These are phyloP conservation scores for Schwanniomyces polymorphus DNA, from an alignment of 805 yeast species.

Conservation along the genomic window DNA sequence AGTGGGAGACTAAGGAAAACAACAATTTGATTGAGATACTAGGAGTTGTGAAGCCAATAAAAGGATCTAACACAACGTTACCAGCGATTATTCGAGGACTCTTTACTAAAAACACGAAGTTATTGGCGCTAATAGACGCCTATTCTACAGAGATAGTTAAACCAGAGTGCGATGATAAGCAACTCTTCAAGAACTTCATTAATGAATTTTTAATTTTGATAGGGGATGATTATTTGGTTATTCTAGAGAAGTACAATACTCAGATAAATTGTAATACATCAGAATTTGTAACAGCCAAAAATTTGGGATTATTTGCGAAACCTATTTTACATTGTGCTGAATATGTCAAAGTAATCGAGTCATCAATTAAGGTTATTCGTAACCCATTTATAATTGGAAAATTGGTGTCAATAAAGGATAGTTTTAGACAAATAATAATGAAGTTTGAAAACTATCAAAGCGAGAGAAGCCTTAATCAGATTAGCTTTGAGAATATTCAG, in stretches of 20 bases:
- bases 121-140: slow-evolving; percentile 18
- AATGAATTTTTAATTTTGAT: slow-evolving; percentile 41
- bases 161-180: slow-evolving; percentile 18
- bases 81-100: slow-evolving; percentile 38
- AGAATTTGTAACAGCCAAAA: slow-evolving; percentile 8
- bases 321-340: slow-evolving; percentile 32
- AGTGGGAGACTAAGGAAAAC: slow-evolving; percentile 29
- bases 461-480: slow-evolving; percentile 24
- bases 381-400: slow-evolving; percentile 41
- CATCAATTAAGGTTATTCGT: slow-evolving; percentile 20
- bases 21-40: slow-evolving; percentile 35
- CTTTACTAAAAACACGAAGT: slow-evolving; percentile 36
- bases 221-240: slow-evolving; percentile 30
- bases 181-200: slow-evolving; percentile 33
- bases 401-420: slow-evolving; percentile 13
- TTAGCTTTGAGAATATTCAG: slow-evolving; percentile 35
- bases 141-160: slow-evolving; percentile 13
- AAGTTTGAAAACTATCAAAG: slow-evolving; percentile 11
- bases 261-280: slow-evolving; percentile 3
- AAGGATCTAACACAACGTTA: slow-evolving; percentile 21
- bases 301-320: slow-evolving; percentile 19
- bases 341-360: slow-evolving; percentile 28
- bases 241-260: slow-evolving; percentile 30
- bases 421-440: slow-evolving; percentile 16
- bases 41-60: slow-evolving; percentile 31